Evolutionary conservation across 2,329 filamentous ascomycete genomes (phyloP).

Genomic region (Fusarium palustre): DNA sequence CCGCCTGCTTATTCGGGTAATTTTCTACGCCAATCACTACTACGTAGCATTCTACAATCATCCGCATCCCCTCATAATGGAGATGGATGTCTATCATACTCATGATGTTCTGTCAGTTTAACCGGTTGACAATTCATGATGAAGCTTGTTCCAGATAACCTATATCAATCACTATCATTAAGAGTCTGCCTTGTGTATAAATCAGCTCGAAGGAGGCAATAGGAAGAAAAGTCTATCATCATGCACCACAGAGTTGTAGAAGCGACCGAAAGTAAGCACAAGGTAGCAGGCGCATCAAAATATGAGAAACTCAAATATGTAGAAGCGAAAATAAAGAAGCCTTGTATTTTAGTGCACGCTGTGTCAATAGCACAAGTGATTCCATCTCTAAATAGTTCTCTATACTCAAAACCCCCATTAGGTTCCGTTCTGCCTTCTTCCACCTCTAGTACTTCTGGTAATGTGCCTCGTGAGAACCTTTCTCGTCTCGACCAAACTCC

Average conservation of each 20-base stretch:
- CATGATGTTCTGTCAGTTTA: neutral
- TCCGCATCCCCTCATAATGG: neutral
- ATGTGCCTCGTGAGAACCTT: conserved; percentile 85
- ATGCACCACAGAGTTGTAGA: neutral
- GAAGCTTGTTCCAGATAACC: neutral
- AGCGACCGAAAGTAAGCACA: neutral
- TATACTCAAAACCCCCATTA: conserved; percentile 31
- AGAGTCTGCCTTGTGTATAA: neutral
- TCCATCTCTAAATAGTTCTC: conserved; percentile 9
- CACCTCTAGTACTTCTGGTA: conserved; percentile 84
- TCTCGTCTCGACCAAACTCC: conserved; percentile 87
- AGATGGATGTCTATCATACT: neutral
- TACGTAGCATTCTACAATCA: neutral
- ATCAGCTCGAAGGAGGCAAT: neutral
- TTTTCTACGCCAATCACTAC: conserved; percentile 19
- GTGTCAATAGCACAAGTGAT: conserved; percentile 31
- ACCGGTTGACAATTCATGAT: neutral
- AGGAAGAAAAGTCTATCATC: neutral
- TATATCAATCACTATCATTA: neutral
- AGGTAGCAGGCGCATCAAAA: neutral
- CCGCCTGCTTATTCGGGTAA: conserved; percentile 23
- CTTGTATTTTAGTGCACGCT: conserved; percentile 26
- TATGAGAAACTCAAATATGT: neutral
- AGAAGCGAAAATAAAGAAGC: conserved; percentile 16
- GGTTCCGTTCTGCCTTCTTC: conserved; percentile 77